phyloP scores from a whole-genome alignment of 225 moss, liverwort and hornwort species.

The Straminergon stramineum region DNA sequence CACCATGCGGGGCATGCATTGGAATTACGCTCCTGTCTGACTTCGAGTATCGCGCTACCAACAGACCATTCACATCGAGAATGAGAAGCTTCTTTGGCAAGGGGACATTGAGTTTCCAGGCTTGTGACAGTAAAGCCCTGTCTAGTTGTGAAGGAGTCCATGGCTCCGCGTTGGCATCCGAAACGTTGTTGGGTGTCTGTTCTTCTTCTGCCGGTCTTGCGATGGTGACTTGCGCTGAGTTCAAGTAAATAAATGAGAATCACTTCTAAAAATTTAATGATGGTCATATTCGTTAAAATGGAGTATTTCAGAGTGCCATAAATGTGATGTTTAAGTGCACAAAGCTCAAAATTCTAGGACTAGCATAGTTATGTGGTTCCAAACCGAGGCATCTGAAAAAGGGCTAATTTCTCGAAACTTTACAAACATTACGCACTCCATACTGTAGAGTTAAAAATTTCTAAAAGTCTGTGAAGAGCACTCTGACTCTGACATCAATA shows the following conservation, averaged over 20 bases:
- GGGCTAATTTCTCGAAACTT: background rate
- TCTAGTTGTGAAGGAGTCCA: background rate
- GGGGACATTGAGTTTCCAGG: background rate
- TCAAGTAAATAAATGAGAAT: background rate
- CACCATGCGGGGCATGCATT: background rate
- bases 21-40: slow-evolving; percentile 14
- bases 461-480: background rate
- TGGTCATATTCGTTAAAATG: background rate
- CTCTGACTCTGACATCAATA: too few species aligned
- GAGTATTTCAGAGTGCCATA: background rate
- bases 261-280: too few species aligned
- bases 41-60: slow-evolving; percentile 23
- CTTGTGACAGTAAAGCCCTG: slow-evolving; percentile 8
- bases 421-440: background rate
- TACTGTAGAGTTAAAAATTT: background rate
- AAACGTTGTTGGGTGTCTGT: background rate
- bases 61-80: slow-evolving; percentile 40
- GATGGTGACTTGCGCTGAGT: background rate
- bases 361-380: background rate
- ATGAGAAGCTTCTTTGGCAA: slow-evolving; percentile 31
- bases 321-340: background rate
- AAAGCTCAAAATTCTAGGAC: background rate
- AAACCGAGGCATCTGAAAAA: background rate
- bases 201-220: background rate
- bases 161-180: background rate